Conservation (phyloP, 1,139 yeast species). For the Taphrina deformans region DNA sequence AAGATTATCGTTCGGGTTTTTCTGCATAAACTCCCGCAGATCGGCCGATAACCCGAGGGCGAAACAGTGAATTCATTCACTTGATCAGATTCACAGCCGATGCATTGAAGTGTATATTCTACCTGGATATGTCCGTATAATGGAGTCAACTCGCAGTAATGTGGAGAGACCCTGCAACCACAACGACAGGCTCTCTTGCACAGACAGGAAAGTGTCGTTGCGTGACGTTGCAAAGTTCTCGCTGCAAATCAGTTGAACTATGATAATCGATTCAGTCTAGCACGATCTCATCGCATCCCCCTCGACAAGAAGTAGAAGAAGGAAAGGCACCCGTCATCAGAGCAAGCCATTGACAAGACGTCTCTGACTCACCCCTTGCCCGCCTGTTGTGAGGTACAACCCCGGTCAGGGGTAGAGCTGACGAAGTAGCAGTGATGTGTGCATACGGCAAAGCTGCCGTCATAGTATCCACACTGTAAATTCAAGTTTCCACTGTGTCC, state of each 20-base stretch:
- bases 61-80: not conserved
- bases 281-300: not conserved
- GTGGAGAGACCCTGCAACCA: not conserved
- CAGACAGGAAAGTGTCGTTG: too few relatives aligned
- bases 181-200: not conserved
- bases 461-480: too few relatives aligned
- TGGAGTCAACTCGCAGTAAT: conserved; percentile 17
- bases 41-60: not conserved
- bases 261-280: conserved; percentile 14
- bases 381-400: not conserved
- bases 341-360: conserved; percentile 12
- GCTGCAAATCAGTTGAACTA: conserved; percentile 13
- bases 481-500: too few relatives aligned
- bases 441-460: too few relatives aligned
- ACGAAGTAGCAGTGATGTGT: not conserved
- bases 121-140: conserved; percentile 9
- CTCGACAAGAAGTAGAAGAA: not conserved
- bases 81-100: too few relatives aligned
- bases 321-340: conserved; percentile 3
- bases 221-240: not conserved
- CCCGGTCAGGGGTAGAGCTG: not conserved
- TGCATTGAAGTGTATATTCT: too few relatives aligned
- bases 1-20: not conserved
- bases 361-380: conserved; percentile 2
- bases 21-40: not conserved